Evolutionary conservation across 2,329 filamentous ascomycete species (phyloP).

Genomic region (Diatrype stigma): DNA sequence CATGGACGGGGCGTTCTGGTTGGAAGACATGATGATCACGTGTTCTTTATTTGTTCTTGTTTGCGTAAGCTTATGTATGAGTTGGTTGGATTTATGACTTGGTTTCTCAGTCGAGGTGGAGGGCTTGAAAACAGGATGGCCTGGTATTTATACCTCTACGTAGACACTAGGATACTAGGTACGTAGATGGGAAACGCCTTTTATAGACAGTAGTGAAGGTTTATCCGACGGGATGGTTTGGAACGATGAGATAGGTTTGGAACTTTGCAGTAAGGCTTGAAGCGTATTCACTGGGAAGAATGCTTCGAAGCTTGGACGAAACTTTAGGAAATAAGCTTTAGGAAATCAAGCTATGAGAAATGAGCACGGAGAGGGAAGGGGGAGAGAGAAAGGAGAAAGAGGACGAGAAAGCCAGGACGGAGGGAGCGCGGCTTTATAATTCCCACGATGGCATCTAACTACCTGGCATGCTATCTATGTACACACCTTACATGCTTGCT

Average conservation of each 20-base stretch:
- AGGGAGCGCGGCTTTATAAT: not conserved
- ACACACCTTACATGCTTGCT: no score
- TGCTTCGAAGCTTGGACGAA: not conserved
- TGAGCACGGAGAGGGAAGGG: not conserved
- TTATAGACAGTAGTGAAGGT: not conserved
- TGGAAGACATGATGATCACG: not conserved
- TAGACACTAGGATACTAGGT: no score
- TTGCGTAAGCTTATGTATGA: no score
- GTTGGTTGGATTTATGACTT: no score
- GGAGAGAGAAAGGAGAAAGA: not conserved
- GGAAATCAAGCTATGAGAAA: not conserved
- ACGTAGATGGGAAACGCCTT: no score
- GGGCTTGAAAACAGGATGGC: no score
- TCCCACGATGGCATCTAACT: conserved; percentile 2
- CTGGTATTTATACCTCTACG: no score
- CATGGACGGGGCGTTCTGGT: not conserved
- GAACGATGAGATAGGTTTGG: not conserved
- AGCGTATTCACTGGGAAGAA: not conserved
- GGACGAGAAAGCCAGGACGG: not conserved
- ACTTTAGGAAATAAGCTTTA: not conserved
- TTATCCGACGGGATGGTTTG: not conserved
- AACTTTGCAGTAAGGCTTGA: not conserved
- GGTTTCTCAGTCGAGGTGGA: no score
- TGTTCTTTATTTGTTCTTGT: no score
- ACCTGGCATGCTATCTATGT: no score